Percentiles rank a stretch among this genome's conserved stretches.
These are phyloP conservation scores for Gloeophyllum trabeum DNA, from an alignment of 768 basidiomycete genomes.

Conservation along the genomic window DNA sequence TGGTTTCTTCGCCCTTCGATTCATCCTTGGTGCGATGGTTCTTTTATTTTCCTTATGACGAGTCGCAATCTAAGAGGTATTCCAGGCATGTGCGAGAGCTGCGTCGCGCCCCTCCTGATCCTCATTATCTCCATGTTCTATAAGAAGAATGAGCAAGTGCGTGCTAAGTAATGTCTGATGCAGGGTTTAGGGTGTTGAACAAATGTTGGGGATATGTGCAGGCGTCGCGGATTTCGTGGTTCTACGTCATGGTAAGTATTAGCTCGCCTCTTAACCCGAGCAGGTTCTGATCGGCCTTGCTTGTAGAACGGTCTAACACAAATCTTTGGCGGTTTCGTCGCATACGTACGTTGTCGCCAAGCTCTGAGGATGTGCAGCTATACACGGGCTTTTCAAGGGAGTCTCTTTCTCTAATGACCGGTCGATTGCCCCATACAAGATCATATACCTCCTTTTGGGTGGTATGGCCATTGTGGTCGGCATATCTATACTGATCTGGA, in stretches of 20 bases:
- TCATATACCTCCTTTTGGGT: conserved; percentile 50
- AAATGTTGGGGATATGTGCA: conserved; percentile 10
- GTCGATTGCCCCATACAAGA: conserved; percentile 43
- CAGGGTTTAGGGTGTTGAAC: background rate
- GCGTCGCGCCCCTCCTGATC: conserved; percentile 53
- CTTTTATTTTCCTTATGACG: background rate
- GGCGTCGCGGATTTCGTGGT: conserved; percentile 50
- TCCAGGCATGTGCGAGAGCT: conserved; percentile 56
- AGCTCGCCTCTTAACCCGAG: background rate
- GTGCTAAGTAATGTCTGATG: too few species aligned
- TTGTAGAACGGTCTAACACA: conserved; percentile 45
- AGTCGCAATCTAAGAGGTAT: background rate
- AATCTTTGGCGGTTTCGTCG: conserved; percentile 53
- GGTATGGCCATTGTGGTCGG: conserved; percentile 51
- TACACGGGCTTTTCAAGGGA: too few species aligned
- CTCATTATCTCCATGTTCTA: conserved; percentile 59
- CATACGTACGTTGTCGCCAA: conserved; percentile 33
- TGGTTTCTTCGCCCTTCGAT: conserved; percentile 50
- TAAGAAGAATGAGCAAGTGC: conserved; percentile 53
- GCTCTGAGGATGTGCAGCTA: too few species aligned
- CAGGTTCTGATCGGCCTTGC: background rate
- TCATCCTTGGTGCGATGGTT: conserved; percentile 36
- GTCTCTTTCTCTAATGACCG: conserved; percentile 42
- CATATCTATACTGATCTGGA: conserved; percentile 40
- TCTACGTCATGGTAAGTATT: conserved; percentile 47